phyloP scores from a whole-genome alignment of 768 basidiomycete species.

The Termitomyces sp. region DNA sequence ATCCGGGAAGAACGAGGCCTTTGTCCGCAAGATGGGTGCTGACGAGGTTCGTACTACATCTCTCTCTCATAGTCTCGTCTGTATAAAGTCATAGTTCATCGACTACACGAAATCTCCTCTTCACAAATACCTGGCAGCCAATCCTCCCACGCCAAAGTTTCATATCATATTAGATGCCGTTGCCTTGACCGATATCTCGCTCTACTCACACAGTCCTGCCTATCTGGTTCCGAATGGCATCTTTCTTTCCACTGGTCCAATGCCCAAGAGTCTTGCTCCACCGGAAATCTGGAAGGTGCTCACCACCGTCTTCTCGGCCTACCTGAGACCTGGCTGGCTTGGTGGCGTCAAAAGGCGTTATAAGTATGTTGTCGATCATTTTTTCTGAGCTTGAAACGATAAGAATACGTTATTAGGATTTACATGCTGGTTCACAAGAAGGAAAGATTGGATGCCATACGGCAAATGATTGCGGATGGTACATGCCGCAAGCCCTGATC shows the following conservation, averaged over 20 bases:
- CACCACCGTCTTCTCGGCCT: constrained; percentile 26
- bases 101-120: constrained; percentile 57
- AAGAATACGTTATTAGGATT: constrained; percentile 21
- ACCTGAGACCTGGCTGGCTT: constrained; percentile 40
- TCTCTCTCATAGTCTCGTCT: neutral
- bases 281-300: constrained; percentile 28
- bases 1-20: constrained; percentile 53
- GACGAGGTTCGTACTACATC: constrained; percentile 44
- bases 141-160: constrained; percentile 46
- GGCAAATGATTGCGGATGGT: constrained; percentile 40
- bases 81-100: constrained; percentile 35
- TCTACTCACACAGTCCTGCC: constrained; percentile 45
- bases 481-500: neutral
- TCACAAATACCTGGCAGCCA: constrained; percentile 35
- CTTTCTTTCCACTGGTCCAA: constrained; percentile 50
- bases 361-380: constrained; percentile 29
- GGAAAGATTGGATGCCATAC: constrained; percentile 31
- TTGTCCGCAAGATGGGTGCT: constrained; percentile 56
- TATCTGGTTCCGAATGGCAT: constrained; percentile 51
- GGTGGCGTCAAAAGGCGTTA: constrained; percentile 48
- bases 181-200: constrained; percentile 38
- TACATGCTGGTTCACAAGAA: constrained; percentile 25
- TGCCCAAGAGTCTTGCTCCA: constrained; percentile 25
- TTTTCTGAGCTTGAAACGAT: neutral
- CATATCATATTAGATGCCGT: constrained; percentile 58